Percentiles rank a stretch among this genome's conserved stretches.
Evolutionary conservation across 306 rosid genomes (phyloP).

Genomic region (Senna tora): DNA sequence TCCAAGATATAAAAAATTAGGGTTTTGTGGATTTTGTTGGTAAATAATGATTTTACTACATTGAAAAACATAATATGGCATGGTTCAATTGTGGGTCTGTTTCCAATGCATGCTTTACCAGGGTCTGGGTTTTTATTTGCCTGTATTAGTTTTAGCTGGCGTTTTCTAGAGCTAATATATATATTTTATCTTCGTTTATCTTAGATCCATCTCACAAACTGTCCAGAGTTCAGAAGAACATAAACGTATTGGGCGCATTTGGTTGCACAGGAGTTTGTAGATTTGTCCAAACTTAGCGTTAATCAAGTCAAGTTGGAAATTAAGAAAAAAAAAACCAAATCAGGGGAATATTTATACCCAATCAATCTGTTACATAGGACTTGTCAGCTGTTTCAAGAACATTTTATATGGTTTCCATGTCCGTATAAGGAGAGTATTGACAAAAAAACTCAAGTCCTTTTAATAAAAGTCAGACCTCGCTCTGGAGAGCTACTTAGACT

Average conservation of each 20-base stretch:
- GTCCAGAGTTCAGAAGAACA: constrained; percentile 43
- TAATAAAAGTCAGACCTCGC: constrained; percentile 59
- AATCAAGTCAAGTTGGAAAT: constrained; percentile 36
- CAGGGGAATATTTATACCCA: not conserved
- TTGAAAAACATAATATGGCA: constrained; percentile 9
- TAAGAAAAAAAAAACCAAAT: not conserved
- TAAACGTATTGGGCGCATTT: constrained; percentile 35
- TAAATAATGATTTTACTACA: not conserved
- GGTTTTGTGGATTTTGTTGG: constrained; percentile 40
- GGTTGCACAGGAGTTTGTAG: constrained; percentile 35
- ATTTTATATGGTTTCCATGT: constrained; percentile 34
- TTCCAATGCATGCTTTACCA: constrained; percentile 3
- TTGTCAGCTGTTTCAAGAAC: constrained; percentile 25
- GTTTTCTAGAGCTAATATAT: constrained; percentile 38
- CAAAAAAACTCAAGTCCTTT: constrained; percentile 32
- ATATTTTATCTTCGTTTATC: constrained; percentile 41
- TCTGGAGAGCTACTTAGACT: constrained; percentile 77
- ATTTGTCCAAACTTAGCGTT: constrained; percentile 30
- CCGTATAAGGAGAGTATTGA: constrained; percentile 40
- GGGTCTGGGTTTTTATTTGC: constrained; percentile 12
- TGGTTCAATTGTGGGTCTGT: constrained; percentile 28
- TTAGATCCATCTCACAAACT: constrained; percentile 46
- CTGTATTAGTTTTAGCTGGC: constrained; percentile 24
- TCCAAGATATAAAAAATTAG: constrained; percentile 37
- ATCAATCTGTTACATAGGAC: constrained; percentile 22